Conservation (phyloP, 352 stramenopile genomes). For the Pythium aquatile region DNA sequence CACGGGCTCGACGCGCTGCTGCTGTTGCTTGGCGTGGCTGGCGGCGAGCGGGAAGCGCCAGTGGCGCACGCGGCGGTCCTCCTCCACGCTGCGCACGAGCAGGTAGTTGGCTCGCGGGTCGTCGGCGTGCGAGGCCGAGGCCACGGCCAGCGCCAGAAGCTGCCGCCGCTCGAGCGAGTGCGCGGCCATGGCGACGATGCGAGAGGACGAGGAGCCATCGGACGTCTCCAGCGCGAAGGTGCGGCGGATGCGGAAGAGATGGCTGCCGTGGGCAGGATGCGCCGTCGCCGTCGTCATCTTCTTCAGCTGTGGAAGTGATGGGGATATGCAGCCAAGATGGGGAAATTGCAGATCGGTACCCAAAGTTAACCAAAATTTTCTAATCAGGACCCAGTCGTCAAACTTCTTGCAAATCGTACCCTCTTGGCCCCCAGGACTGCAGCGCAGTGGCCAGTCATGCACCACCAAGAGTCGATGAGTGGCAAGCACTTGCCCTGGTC, state of each 20-base stretch:
- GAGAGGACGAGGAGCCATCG: slow-evolving; percentile 1
- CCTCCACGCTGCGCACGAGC: slow-evolving; percentile 71
- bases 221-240: slow-evolving; percentile 41
- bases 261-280: slow-evolving; percentile 35
- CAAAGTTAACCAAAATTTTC: too few species aligned
- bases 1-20: slow-evolving; percentile 45
- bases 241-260: slow-evolving; percentile 75
- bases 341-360: too few species aligned
- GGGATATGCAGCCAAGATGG: too few species aligned
- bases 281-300: slow-evolving; percentile 9
- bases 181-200: slow-evolving; percentile 63
- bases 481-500: too few species aligned
- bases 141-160: slow-evolving; percentile 61
- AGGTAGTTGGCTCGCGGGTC: slow-evolving; percentile 42
- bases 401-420: too few species aligned
- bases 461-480: too few species aligned
- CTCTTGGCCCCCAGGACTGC: too few species aligned
- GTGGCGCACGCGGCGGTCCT: slow-evolving; percentile 66
- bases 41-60: slow-evolving; percentile 67
- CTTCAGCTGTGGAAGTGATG: not conserved
- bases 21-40: slow-evolving; percentile 58
- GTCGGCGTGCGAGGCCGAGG: slow-evolving; percentile 13
- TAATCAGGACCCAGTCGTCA: too few species aligned
- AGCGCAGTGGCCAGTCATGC: too few species aligned
- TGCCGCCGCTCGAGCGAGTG: slow-evolving; percentile 75